Evolutionary conservation across 345 rosid species (phyloP).

Genomic region (Eucalyptus pauciflora): DNA sequence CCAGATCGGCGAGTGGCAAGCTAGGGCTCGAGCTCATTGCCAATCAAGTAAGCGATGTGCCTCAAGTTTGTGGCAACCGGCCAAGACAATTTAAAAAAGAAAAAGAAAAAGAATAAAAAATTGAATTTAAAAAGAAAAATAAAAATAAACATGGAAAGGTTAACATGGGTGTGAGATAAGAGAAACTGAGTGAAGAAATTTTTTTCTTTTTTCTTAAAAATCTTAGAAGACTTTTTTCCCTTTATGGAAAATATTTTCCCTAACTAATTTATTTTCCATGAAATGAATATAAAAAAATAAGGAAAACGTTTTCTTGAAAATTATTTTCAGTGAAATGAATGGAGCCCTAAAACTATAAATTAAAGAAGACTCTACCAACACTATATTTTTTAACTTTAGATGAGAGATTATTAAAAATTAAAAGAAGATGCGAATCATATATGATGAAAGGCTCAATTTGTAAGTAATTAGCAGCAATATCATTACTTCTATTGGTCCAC

Average conservation of each 20-base stretch:
- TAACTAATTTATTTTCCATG: too few relatives aligned
- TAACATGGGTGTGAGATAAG: too few relatives aligned
- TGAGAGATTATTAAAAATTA: not conserved
- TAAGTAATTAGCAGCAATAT: not conserved
- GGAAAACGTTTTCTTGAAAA: too few relatives aligned
- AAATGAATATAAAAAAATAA: rapidly evolving
- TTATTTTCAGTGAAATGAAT: too few relatives aligned
- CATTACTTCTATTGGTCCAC: not conserved
- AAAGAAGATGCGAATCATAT: not conserved
- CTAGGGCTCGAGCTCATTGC: rapidly evolving
- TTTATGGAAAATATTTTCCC: too few relatives aligned
- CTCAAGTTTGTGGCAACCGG: rapidly evolving
- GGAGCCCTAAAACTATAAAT: not conserved
- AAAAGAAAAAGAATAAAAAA: rapidly evolving
- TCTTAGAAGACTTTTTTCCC: too few relatives aligned
- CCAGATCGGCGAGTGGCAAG: rapidly evolving
- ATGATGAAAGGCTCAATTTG: not conserved
- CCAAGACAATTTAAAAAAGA: rapidly evolving
- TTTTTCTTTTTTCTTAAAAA: too few relatives aligned
- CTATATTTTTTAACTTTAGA: not conserved
- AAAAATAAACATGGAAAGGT: too few relatives aligned
- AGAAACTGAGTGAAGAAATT: rapidly evolving
- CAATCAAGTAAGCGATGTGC: rapidly evolving
- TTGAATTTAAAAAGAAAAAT: rapidly evolving
- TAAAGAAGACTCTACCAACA: not conserved